Percentiles rank a stretch among this genome's conserved stretches.
phyloP scores from a whole-genome alignment of 2,329 filamentous ascomycete genomes.

The Cladosporium halotolerans region DNA sequence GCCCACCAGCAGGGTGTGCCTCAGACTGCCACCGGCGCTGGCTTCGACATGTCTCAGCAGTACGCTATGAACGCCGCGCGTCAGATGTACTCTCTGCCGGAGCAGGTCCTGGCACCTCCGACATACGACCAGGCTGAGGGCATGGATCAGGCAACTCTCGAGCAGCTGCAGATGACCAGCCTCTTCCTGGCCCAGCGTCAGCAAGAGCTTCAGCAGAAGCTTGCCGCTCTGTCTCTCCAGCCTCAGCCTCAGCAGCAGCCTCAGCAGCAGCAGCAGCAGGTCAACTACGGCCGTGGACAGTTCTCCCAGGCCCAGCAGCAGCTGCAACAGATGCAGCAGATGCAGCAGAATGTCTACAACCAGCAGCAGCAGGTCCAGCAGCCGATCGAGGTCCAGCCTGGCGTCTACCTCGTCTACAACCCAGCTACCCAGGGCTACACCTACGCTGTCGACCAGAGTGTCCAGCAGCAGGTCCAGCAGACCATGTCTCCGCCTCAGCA shows the following conservation, averaged over 20 bases:
- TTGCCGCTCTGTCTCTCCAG: constrained; percentile 74
- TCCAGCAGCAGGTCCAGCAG: constrained; percentile 39
- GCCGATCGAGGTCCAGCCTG: constrained; percentile 63
- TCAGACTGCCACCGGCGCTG: constrained; percentile 53
- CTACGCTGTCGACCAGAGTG: constrained; percentile 67
- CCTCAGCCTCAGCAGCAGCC: constrained; percentile 53
- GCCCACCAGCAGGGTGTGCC: constrained; percentile 44
- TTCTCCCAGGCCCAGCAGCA: constrained; percentile 48
- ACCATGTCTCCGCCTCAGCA: constrained; percentile 27
- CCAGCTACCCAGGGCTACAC: constrained; percentile 77
- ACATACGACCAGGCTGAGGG: constrained; percentile 64
- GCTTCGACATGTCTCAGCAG: constrained; percentile 39
- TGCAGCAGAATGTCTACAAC: constrained; percentile 53
- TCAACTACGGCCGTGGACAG: constrained; percentile 26
- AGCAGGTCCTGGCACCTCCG: constrained; percentile 82
- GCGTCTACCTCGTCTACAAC: constrained; percentile 78
- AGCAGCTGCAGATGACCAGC: constrained; percentile 85
- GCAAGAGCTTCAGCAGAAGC: constrained; percentile 88
- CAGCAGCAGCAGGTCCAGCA: constrained; percentile 65
- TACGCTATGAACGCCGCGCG: constrained; percentile 43
- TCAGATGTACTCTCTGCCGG: constrained; percentile 64
- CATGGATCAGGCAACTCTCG: constrained; percentile 81
- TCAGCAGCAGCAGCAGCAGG: constrained; percentile 10
- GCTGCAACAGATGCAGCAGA: constrained; percentile 42
- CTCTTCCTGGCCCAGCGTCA: constrained; percentile 90